Conservation (phyloP, 2,329 filamentous ascomycete species). For the Tolypocladium sp. region DNA sequence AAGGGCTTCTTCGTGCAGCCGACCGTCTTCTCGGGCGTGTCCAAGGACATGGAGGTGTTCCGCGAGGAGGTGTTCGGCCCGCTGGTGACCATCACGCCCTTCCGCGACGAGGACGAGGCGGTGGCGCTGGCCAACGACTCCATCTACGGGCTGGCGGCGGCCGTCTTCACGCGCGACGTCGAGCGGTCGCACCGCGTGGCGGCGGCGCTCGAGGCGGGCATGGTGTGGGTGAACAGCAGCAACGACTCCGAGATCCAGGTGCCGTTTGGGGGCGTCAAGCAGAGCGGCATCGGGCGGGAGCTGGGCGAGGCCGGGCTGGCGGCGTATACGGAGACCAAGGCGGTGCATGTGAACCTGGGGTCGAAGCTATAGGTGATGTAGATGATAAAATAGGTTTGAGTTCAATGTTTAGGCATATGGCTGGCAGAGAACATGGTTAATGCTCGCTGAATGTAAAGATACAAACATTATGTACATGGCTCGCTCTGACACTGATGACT, state of each 20-base stretch:
- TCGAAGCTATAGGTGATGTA: conserved; percentile 14
- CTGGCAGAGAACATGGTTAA: neutral
- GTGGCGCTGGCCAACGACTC: conserved; percentile 38
- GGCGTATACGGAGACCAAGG: conserved; percentile 34
- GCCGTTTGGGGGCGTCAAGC: conserved; percentile 38
- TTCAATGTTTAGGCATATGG: neutral
- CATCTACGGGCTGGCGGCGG: conserved; percentile 51
- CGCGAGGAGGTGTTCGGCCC: conserved; percentile 38
- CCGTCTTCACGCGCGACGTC: conserved; percentile 53
- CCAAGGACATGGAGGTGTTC: conserved; percentile 31
- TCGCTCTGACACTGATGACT: neutral
- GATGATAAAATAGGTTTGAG: neutral
- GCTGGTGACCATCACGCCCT: conserved; percentile 30
- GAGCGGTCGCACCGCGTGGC: conserved; percentile 37
- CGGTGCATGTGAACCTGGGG: conserved; percentile 34
- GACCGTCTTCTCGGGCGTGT: conserved; percentile 34
- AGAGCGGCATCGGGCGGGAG: conserved; percentile 38
- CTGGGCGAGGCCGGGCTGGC: conserved; percentile 35
- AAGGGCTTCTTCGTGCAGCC: conserved; percentile 38
- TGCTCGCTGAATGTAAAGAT: neutral
- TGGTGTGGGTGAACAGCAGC: conserved; percentile 43
- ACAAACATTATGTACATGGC: neutral
- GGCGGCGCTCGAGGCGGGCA: conserved; percentile 50
- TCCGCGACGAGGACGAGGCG: conserved; percentile 32
- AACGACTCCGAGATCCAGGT: conserved; percentile 34